These are phyloP conservation scores for Colletotrichum sp. DNA, from an alignment of 2,329 filamentous ascomycete species.

Conservation along the genomic window DNA sequence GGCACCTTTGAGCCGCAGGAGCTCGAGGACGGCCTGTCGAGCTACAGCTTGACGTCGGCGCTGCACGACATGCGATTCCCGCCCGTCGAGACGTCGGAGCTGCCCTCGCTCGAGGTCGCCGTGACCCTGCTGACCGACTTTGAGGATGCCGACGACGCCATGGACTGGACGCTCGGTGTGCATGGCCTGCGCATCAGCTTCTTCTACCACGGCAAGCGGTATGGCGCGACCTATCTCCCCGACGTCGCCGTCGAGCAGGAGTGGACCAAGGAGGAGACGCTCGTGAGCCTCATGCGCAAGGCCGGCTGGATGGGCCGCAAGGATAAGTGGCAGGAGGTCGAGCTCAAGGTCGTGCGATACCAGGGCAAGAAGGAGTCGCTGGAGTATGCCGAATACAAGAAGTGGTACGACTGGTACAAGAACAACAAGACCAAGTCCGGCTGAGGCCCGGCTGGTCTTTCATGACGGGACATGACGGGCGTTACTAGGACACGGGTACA, in stretches of 20 bases:
- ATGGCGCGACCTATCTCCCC: conserved; percentile 89
- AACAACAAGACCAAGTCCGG: conserved; percentile 25
- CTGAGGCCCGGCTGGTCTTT: neutral
- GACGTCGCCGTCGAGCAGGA: conserved; percentile 92
- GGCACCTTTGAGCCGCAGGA: conserved; percentile 87
- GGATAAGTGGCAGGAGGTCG: conserved; percentile 80
- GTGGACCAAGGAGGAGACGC: conserved; percentile 91
- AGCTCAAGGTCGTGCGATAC: conserved; percentile 82
- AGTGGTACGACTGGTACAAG: conserved; percentile 78
- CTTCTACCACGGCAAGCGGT: conserved; percentile 71
- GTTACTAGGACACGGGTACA: neutral
- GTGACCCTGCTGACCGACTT: conserved; percentile 89
- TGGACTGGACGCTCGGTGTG: conserved; percentile 86
- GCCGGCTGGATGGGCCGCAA: conserved; percentile 88
- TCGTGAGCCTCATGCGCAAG: conserved; percentile 91
- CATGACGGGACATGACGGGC: neutral
- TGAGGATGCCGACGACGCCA: conserved; percentile 72
- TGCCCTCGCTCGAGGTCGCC: conserved; percentile 64
- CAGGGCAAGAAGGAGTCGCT: conserved; percentile 81
- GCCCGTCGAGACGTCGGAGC: conserved; percentile 58
- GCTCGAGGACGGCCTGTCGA: conserved; percentile 73
- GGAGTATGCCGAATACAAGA: conserved; percentile 75
- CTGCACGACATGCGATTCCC: conserved; percentile 68
- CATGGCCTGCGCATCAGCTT: conserved; percentile 92
- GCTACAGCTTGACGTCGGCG: conserved; percentile 83